Conservation (phyloP, 192 early-diverging fungal genomes). For the Mycoemilia scoparia region DNA sequence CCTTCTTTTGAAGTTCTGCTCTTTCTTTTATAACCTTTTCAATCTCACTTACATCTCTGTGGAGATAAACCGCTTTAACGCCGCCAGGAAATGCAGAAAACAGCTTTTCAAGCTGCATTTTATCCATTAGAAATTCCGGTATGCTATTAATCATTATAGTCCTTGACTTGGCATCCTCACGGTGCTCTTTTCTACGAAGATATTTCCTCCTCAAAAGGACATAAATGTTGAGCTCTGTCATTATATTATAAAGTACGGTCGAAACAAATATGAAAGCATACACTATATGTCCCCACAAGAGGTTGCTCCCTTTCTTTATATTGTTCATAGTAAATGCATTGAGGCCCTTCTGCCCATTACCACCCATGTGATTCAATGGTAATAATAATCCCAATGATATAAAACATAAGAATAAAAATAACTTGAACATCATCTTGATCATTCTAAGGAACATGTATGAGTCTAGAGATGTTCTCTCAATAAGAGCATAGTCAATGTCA, state of each 20-base stretch:
- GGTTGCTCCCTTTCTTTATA: conserved; percentile 21
- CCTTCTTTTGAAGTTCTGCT: conserved; percentile 20
- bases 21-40: conserved; percentile 29
- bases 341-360: conserved; percentile 31
- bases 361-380: conserved; percentile 47
- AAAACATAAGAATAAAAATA: conserved; percentile 40
- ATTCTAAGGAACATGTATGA: conserved; percentile 64
- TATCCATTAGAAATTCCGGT: conserved; percentile 36
- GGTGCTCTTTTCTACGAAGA: conserved; percentile 31
- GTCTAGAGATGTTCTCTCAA: conserved; percentile 44
- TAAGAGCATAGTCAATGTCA: conserved; percentile 33
- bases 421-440: conserved; percentile 40
- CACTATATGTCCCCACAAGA: conserved; percentile 55
- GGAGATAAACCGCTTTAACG: conserved; percentile 40
- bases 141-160: conserved; percentile 56
- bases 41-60: conserved; percentile 33
- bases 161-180: conserved; percentile 26
- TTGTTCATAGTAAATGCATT: conserved; percentile 53
- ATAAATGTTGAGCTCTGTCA: conserved; percentile 37
- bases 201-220: conserved; percentile 44
- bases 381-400: conserved; percentile 40
- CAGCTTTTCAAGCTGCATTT: conserved; percentile 25
- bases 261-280: conserved; percentile 13
- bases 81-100: conserved; percentile 51
- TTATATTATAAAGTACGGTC: conserved; percentile 28